A percentile compares a stretch with the other conserved stretches of the same genome.
Conservation (phyloP, 345 rosid species). For the Reutealis trisperma region DNA sequence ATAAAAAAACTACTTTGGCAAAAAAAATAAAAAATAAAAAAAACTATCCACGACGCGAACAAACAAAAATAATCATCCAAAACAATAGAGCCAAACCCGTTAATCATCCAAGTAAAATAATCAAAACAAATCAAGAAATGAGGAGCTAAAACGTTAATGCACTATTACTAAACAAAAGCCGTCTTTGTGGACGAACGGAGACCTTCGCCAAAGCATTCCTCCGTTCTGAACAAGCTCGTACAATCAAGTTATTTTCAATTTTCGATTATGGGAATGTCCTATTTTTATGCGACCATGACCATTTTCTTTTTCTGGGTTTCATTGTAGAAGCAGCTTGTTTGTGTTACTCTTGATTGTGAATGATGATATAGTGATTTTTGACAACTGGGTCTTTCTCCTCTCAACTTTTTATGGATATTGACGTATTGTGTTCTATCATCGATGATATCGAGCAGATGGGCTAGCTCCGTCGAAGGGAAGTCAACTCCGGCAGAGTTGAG, state of each 20-base stretch:
- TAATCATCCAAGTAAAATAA: background rate
- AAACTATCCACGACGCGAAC: background rate
- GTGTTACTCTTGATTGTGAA: background rate
- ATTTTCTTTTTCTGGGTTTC: conserved; percentile 8
- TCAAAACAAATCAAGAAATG: conserved; percentile 1
- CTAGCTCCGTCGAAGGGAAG: no score
- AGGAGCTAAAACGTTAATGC: background rate
- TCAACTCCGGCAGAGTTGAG: no score
- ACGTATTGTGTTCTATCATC: no score
- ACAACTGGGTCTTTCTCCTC: background rate
- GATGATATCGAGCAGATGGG: no score
- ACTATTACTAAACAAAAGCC: conserved; percentile 72
- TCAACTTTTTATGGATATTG: no score
- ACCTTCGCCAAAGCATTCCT: conserved; percentile 85
- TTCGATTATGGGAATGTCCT: background rate
- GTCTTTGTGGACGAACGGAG: conserved; percentile 91
- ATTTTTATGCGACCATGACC: background rate
- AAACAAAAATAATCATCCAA: background rate
- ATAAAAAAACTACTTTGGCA: no score
- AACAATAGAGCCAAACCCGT: background rate
- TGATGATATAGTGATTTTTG: background rate
- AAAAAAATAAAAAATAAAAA: no score
- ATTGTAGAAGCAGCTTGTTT: background rate
- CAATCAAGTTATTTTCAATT: conserved; percentile 60
- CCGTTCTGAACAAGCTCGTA: conserved; percentile 84